Evolutionary conservation across 108 stramenopile genomes (phyloP).

Genomic region (Phaeodactylum tricornutum): DNA sequence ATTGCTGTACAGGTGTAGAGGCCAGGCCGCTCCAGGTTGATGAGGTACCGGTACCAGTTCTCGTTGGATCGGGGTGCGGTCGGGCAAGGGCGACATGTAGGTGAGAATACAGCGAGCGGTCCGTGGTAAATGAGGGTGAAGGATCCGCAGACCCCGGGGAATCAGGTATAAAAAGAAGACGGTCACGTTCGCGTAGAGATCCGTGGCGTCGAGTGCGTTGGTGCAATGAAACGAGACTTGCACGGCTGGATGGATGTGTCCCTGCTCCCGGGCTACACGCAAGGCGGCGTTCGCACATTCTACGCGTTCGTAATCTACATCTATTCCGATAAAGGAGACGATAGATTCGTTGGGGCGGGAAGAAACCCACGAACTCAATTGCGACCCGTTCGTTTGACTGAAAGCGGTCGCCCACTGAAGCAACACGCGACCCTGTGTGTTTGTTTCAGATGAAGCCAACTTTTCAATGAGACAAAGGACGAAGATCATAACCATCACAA

Average conservation of each 20-base stretch:
- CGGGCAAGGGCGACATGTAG: slow-evolving; percentile 67
- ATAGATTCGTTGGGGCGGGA: slow-evolving; percentile 1
- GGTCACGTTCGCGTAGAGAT: slow-evolving; percentile 36
- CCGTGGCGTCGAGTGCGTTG: slow-evolving; percentile 54
- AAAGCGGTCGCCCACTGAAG: slow-evolving; percentile 46
- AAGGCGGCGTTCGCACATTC: slow-evolving; percentile 22
- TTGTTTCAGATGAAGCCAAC: too few relatives aligned
- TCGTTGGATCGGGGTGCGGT: slow-evolving; percentile 21
- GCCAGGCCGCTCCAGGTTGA: slow-evolving; percentile 67
- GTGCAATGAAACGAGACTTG: slow-evolving; percentile 34
- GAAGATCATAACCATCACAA: too few relatives aligned
- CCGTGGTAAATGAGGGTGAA: slow-evolving; percentile 24
- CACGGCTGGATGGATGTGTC: slow-evolving; percentile 26
- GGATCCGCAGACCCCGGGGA: slow-evolving; percentile 64
- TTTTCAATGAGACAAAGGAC: too few relatives aligned
- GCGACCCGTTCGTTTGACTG: slow-evolving; percentile 1
- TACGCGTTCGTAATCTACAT: slow-evolving; percentile 51
- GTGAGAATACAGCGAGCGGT: slow-evolving; percentile 29
- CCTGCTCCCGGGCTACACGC: slow-evolving; percentile 18
- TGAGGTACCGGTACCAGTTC: slow-evolving; percentile 43
- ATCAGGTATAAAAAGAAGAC: slow-evolving; percentile 76
- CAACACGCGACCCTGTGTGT: slow-evolving; percentile 61
- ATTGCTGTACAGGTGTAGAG: slow-evolving; percentile 60
- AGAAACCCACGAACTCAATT: background rate
- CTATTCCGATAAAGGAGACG: slow-evolving; percentile 56